These are phyloP conservation scores for Calonectria montana DNA, from an alignment of 2,329 filamentous ascomycete genomes.

Conservation along the genomic window DNA sequence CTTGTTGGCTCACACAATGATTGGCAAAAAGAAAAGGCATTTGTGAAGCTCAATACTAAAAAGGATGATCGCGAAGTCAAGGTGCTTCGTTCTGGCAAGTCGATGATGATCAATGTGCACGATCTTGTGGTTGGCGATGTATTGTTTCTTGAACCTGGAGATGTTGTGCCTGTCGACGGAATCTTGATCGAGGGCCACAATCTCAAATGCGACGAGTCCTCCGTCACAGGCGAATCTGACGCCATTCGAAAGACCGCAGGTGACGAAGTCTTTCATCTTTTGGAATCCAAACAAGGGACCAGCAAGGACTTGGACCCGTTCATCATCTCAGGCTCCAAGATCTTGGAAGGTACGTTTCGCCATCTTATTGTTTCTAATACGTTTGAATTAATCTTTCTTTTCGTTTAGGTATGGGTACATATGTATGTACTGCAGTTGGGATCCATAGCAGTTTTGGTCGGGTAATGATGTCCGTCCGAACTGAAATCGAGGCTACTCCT, in stretches of 20 bases:
- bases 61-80: conserved; percentile 74
- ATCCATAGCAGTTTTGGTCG: conserved; percentile 62
- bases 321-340: conserved; percentile 65
- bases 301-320: conserved; percentile 70
- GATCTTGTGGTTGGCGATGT: conserved; percentile 77
- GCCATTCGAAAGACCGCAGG: conserved; percentile 73
- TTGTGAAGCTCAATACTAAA: conserved; percentile 69
- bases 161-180: conserved; percentile 76
- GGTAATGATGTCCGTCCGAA: conserved; percentile 64
- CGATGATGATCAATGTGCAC: conserved; percentile 69
- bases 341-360: conserved; percentile 55
- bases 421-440: conserved; percentile 64
- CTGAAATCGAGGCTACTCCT: conserved; percentile 61
- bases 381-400: not conserved
- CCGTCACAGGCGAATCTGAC: conserved; percentile 78
- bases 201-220: conserved; percentile 75
- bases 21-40: conserved; percentile 74
- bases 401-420: conserved; percentile 60
- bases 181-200: conserved; percentile 68
- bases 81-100: conserved; percentile 73
- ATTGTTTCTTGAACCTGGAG: conserved; percentile 74
- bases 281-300: conserved; percentile 54
- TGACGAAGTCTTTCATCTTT: conserved; percentile 62
- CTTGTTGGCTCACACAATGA: conserved; percentile 72
- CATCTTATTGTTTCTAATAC: not conserved